Evolutionary conservation across 2,329 filamentous ascomycete species (phyloP).

Genomic region (Exophiala sideris): DNA sequence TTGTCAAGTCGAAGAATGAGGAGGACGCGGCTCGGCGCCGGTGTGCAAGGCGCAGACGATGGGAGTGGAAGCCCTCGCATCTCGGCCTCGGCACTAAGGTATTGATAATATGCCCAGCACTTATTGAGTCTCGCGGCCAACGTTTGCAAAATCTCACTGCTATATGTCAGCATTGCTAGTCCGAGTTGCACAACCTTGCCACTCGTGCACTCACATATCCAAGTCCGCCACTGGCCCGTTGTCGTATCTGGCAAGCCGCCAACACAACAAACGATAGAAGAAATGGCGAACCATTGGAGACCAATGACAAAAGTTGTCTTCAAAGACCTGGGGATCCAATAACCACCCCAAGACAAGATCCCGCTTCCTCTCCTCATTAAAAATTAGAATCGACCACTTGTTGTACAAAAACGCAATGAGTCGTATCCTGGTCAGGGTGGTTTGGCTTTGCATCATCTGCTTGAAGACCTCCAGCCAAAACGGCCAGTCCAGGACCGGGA

Average conservation of each 20-base stretch:
- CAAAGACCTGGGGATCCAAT: conserved; percentile 70
- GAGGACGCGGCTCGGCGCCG: conserved; percentile 79
- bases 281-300: conserved; percentile 93
- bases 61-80: conserved; percentile 55
- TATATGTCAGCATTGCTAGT: conserved; percentile 7
- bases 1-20: conserved; percentile 84
- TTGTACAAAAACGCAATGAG: conserved; percentile 77
- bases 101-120: conserved; percentile 76
- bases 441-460: conserved; percentile 76
- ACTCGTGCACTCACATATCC: conserved; percentile 59
- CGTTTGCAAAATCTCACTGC: conserved; percentile 65
- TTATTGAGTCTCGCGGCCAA: conserved; percentile 66
- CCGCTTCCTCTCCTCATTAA: conserved; percentile 64
- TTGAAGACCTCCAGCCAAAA: conserved; percentile 83
- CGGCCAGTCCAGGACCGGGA: conserved; percentile 65
- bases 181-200: background rate
- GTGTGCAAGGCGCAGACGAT: conserved; percentile 77
- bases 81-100: conserved; percentile 66
- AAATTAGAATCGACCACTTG: conserved; percentile 70
- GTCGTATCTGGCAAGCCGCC: conserved; percentile 77
- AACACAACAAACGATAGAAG: conserved; percentile 85
- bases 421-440: conserved; percentile 85
- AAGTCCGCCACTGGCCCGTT: conserved; percentile 62
- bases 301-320: conserved; percentile 86
- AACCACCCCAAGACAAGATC: conserved; percentile 72